Evolutionary conservation across 75 land plant genomes (phyloP).

Genomic region (Chamaecyparis obtusa): DNA sequence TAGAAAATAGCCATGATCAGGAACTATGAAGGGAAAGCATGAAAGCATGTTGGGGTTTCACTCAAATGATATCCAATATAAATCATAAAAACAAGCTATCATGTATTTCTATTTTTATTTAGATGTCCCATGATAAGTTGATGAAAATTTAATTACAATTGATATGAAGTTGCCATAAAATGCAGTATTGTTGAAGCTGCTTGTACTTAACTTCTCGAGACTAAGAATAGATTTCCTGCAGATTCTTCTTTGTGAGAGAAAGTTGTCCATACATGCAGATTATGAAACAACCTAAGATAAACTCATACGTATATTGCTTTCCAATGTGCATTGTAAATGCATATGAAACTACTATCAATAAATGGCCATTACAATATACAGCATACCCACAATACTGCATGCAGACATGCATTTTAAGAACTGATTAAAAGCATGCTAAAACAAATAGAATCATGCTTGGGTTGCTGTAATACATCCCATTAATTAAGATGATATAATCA

Average conservation of each 20-base stretch:
- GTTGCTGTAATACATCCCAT: neutral
- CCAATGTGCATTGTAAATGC: neutral
- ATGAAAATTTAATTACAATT: neutral
- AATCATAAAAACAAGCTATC: neutral
- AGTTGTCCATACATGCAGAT: neutral
- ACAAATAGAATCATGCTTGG: neutral
- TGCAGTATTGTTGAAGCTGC: neutral
- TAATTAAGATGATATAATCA: neutral
- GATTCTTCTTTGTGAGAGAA: neutral
- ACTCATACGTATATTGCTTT: neutral
- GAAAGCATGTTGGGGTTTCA: neutral
- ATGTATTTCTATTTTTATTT: neutral
- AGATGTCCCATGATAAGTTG: neutral
- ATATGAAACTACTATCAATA: neutral
- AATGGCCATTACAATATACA: neutral
- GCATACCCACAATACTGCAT: neutral
- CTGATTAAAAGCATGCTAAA: neutral
- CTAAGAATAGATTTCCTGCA: neutral
- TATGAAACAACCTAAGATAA: neutral
- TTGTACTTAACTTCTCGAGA: neutral
- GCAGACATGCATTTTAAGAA: neutral
- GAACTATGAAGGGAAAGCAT: neutral
- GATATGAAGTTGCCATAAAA: neutral
- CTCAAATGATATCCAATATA: neutral
- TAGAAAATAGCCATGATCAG: neutral